Conservation (phyloP, 805 yeast genomes). For the Wickerhamomyces alni region DNA sequence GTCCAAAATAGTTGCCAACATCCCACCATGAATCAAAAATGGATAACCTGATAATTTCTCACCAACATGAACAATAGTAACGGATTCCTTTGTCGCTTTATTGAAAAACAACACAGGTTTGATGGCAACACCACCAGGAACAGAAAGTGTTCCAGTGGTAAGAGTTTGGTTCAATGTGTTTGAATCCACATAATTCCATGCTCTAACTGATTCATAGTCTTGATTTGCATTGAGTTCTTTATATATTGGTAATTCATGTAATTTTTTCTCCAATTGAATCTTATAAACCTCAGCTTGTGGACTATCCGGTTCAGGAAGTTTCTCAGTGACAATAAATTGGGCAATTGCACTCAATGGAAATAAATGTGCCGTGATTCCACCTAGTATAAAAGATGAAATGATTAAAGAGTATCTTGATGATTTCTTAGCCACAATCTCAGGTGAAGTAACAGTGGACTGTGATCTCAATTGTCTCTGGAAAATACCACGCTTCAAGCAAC, state of each 20-base stretch:
- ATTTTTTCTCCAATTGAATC: constrained; percentile 36
- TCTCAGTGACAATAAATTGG: constrained; percentile 19
- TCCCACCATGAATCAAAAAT: constrained; percentile 83
- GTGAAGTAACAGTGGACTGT: too few relatives aligned
- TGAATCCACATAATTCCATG: constrained; percentile 42
- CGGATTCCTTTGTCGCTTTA: constrained; percentile 46
- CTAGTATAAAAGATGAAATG: constrained; percentile 25
- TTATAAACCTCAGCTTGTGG: constrained; percentile 25
- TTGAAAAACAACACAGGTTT: constrained; percentile 66
- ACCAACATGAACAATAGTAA: constrained; percentile 72
- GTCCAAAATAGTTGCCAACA: constrained; percentile 73
- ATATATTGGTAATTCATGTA: constrained; percentile 46
- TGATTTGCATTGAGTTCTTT: constrained; percentile 37
- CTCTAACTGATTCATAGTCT: constrained; percentile 29
- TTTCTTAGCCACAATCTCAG: too few relatives aligned
- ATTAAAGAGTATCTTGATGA: constrained; percentile 10
- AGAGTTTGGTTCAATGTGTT: constrained; percentile 27
- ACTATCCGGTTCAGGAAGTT: constrained; percentile 19
- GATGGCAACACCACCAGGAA: constrained; percentile 76
- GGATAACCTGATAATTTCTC: constrained; percentile 82
- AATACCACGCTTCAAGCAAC: too few relatives aligned
- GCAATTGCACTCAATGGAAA: constrained; percentile 29
- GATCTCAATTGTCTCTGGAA: too few relatives aligned
- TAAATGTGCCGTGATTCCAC: constrained; percentile 28
- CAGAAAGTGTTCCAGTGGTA: constrained; percentile 48